phyloP scores from a whole-genome alignment of 2,329 filamentous ascomycete species.

The Hymenoscyphus infarciens region DNA sequence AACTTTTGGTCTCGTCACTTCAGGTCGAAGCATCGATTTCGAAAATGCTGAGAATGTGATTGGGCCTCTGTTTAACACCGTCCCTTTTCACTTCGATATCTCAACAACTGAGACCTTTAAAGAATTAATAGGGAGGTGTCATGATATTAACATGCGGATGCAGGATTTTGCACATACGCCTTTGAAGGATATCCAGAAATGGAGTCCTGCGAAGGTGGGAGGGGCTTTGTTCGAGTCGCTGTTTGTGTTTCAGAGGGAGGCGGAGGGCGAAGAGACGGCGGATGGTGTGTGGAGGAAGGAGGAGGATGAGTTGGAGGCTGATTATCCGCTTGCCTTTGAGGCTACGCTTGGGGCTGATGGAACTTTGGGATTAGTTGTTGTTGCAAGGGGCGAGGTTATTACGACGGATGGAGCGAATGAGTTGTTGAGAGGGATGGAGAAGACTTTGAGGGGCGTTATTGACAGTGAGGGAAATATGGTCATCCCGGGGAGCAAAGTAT shows the following conservation, averaged over 20 bases:
- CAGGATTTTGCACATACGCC: slow-evolving; percentile 76
- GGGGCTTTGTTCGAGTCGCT: slow-evolving; percentile 71
- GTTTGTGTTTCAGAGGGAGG: slow-evolving; percentile 70
- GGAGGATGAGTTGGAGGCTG: slow-evolving; percentile 40
- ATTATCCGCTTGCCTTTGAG: slow-evolving; percentile 69
- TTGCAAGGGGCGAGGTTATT: slow-evolving; percentile 49
- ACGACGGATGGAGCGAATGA: slow-evolving; percentile 35
- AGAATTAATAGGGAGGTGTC: slow-evolving; percentile 59
- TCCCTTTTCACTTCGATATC: slow-evolving; percentile 62
- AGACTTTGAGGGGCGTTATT: slow-evolving; percentile 21
- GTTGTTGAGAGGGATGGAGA: slow-evolving; percentile 44
- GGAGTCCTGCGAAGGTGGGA: slow-evolving; percentile 53
- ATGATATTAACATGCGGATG: slow-evolving; percentile 64
- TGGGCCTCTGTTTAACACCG: slow-evolving; percentile 86
- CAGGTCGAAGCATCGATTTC: slow-evolving; percentile 70
- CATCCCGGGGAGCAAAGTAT: not conserved
- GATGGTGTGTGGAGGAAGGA: slow-evolving; percentile 51
- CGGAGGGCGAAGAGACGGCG: slow-evolving; percentile 24
- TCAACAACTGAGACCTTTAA: slow-evolving; percentile 50
- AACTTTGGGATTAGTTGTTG: slow-evolving; percentile 55
- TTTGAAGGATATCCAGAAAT: slow-evolving; percentile 76
- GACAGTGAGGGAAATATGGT: slow-evolving; percentile 13
- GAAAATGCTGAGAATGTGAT: slow-evolving; percentile 63
- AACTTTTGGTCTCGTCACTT: slow-evolving; percentile 69
- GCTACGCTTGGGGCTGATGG: slow-evolving; percentile 51